Percentiles rank a stretch among this genome's conserved stretches.
Conservation (phyloP, 1,284 basidiomycete genomes). For the Cutaneotrichosporon daszewskae region DNA sequence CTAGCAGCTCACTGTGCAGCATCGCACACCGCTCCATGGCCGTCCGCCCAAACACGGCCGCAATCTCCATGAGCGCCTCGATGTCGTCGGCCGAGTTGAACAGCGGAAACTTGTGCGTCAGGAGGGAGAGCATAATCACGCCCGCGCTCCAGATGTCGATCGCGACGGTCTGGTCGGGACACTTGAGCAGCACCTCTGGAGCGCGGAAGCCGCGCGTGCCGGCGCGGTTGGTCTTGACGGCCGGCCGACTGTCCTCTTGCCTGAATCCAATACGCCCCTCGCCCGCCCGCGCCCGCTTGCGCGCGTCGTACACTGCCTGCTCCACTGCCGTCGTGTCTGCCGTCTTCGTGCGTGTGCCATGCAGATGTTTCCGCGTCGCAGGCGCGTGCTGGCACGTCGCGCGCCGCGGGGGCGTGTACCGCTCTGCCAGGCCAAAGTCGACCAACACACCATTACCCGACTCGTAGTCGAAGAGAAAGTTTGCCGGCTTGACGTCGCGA, state of each 20-base stretch:
- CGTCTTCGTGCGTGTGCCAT: slow-evolving; percentile 53
- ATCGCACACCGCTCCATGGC: slow-evolving; percentile 81
- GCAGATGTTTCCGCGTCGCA: slow-evolving; percentile 58
- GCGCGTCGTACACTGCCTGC: slow-evolving; percentile 58
- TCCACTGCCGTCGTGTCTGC: slow-evolving; percentile 38
- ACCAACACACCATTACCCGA: slow-evolving; percentile 81
- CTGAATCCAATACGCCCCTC: slow-evolving; percentile 47
- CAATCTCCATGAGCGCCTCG: slow-evolving; percentile 93
- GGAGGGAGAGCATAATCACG: slow-evolving; percentile 84
- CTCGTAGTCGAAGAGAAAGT: slow-evolving; percentile 88
- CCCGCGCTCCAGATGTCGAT: slow-evolving; percentile 97
- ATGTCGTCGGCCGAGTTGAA: slow-evolving; percentile 93
- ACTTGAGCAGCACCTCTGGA: slow-evolving; percentile 94
- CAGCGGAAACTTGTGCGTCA: slow-evolving; percentile 87
- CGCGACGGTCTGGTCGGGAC: slow-evolving; percentile 86
- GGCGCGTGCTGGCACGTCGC: slow-evolving; percentile 66
- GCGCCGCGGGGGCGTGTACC: slow-evolving; percentile 43
- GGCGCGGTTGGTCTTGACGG: slow-evolving; percentile 90
- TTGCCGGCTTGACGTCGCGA: slow-evolving; percentile 97
- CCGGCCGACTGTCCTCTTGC: slow-evolving; percentile 54
- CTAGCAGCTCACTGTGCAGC: slow-evolving; percentile 80
- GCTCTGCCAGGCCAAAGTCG: slow-evolving; percentile 89
- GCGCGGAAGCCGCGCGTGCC: slow-evolving; percentile 96
- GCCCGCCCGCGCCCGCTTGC: slow-evolving; percentile 50
- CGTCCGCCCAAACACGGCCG: slow-evolving; percentile 74